These are phyloP conservation scores for Ceratocystiopsis brevicomis DNA, from an alignment of 2,329 filamentous ascomycete genomes.

Conservation along the genomic window DNA sequence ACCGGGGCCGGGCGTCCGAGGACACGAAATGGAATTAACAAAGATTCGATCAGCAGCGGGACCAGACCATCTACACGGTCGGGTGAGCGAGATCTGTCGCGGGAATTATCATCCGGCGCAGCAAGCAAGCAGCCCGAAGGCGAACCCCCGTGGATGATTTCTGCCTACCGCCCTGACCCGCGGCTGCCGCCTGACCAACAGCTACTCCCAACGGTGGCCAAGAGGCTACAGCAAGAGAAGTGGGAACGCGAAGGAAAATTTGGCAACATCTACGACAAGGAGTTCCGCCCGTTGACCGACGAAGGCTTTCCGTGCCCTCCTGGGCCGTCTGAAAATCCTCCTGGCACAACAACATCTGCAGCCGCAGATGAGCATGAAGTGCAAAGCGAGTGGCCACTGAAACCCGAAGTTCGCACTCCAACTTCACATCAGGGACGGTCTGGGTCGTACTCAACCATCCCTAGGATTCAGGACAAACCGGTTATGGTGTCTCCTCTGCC, in stretches of 20 bases:
- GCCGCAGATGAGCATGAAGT: conserved; percentile 11
- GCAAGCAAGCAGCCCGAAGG: conserved; percentile 62
- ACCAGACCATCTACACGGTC: conserved; percentile 45
- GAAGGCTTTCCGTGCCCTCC: conserved; percentile 32
- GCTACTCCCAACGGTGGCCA: conserved; percentile 83
- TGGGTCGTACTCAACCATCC: conserved; percentile 44
- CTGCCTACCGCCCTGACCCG: conserved; percentile 90
- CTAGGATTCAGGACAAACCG: conserved; percentile 33
- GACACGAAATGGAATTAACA: conserved; percentile 39
- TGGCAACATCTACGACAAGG: conserved; percentile 67
- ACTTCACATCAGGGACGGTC: conserved; percentile 23
- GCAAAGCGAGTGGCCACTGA: conserved; percentile 36
- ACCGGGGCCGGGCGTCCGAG: conserved; percentile 32
- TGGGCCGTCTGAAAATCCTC: conserved; percentile 16
- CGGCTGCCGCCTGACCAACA: conserved; percentile 88
- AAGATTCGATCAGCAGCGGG: conserved; percentile 25
- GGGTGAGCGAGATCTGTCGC: conserved; percentile 32
- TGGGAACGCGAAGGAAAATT: conserved; percentile 87
- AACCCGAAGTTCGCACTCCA: conserved; percentile 29
- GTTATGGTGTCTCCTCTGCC: conserved; percentile 19
- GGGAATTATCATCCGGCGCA: conserved; percentile 24
- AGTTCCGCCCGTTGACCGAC: conserved; percentile 68
- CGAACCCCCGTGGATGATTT: conserved; percentile 86
- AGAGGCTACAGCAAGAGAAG: conserved; percentile 76
- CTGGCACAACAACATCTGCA: conserved; percentile 7